Evolutionary conservation across 2,329 filamentous ascomycete species (phyloP), one percentile per base, ranked within the genome.

Genomic region (Biscogniauxia mediterranea): DNA sequence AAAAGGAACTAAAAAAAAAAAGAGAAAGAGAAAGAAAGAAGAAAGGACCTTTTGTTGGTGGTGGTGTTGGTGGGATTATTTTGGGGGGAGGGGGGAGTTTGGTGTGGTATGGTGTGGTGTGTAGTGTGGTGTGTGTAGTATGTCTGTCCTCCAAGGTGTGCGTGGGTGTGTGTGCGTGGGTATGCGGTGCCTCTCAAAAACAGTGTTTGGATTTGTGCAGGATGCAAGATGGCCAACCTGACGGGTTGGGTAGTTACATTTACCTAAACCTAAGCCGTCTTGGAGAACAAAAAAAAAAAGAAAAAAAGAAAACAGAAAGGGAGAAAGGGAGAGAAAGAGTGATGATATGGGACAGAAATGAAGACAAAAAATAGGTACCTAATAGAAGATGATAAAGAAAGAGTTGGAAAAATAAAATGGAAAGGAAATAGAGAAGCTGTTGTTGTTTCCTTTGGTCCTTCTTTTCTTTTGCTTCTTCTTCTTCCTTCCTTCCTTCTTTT

Each of bases 251-350:
- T n/a, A n/a, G 15, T n/a, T 46, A 15, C 38, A 46, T 46, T 11
- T 46, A 46, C 38, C 17, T 32, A 32, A 32, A 32, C 28, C 38
- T 11, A n/a, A 46, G 38, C 62, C 58, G 57, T 59, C 58, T 59
- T 57, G 54, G 59, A 58, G 59, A 64, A 50, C 58, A 7, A 21
- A 54, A 55, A 58, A 55, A 59, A 55, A 28, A 60, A 62, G 62
- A 54, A 60, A 55, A 62, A 60, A 60, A 59, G 57, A 59, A 55
- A 55, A 61, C 57, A 52, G 54, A 56, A 54, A 54, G 23, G 4
- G 26, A 28, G 28, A 9, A 13, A 32, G 3, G 11, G 28, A 9
- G 7, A 6, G 11, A 9, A 32, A 32, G 28, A 13, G 2, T 32
- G 28, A 9, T 32, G 28, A 32, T 32, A 32, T 32, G 11, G 28